Evolutionary conservation across 2,329 filamentous ascomycete genomes (phyloP).

Genomic region (Alternaria sp.): DNA sequence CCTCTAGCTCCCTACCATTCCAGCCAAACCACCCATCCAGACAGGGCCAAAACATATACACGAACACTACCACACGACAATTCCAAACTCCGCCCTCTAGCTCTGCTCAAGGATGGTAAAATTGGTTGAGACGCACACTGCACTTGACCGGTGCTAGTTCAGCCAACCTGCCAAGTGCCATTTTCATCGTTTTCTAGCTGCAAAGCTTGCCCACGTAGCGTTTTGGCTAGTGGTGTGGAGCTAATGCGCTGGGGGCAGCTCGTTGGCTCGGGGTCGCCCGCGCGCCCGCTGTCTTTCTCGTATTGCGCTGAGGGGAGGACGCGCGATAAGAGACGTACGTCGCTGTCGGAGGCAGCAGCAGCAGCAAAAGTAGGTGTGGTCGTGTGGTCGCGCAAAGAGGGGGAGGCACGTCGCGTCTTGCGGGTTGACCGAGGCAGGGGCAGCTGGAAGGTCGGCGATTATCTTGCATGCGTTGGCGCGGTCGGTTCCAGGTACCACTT

Average conservation of each 20-base stretch:
- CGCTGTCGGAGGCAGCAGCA: not conserved
- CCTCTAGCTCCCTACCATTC: not conserved
- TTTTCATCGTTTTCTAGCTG: not conserved
- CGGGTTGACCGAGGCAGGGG: not conserved
- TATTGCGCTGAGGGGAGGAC: not conserved
- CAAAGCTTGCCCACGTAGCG: not conserved
- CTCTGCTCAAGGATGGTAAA: not conserved
- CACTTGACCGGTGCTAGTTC: not conserved
- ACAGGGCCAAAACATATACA: not conserved
- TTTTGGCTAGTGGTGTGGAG: not conserved
- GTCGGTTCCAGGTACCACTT: not conserved
- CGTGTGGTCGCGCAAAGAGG: not conserved
- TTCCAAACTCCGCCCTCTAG: not conserved
- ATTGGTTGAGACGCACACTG: not conserved
- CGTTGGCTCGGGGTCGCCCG: not conserved
- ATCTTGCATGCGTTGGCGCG: not conserved
- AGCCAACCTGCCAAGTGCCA: not conserved
- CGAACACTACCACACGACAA: not conserved
- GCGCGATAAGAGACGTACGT: not conserved
- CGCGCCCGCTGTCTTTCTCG: conserved; percentile 1
- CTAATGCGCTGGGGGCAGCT: not conserved
- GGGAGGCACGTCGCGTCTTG: not conserved
- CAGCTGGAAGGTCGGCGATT: not conserved
- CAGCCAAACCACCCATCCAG: not conserved
- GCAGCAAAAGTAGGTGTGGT: not conserved